phyloP scores from a whole-genome alignment of 73 alveolate genomes.

The Paramecium primaurelia region DNA sequence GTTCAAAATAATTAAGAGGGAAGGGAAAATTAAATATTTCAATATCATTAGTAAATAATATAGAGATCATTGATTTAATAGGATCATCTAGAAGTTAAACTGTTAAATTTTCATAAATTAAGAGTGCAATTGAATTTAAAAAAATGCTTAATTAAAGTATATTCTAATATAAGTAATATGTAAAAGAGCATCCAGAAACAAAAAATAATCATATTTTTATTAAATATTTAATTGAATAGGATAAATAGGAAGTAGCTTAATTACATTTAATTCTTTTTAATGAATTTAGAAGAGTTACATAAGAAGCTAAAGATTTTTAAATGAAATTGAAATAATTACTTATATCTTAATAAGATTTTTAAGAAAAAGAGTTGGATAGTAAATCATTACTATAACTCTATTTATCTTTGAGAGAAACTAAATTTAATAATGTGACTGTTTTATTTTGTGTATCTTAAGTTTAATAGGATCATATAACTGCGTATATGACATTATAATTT shows the following conservation, averaged over 20 bases:
- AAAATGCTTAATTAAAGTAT: background rate
- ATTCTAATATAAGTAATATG: background rate
- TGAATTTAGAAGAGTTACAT: background rate
- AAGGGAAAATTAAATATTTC: background rate
- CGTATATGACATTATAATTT: constrained; percentile 7
- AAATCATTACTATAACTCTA: background rate
- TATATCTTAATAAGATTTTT: background rate
- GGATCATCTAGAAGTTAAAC: background rate
- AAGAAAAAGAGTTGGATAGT: background rate
- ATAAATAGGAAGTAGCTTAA: background rate
- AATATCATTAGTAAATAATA: background rate
- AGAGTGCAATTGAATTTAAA: background rate
- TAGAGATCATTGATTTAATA: background rate
- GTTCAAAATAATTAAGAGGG: background rate
- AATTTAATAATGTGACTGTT: background rate
- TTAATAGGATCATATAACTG: background rate
- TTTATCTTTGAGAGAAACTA: background rate
- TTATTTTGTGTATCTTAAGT: constrained; percentile 15
- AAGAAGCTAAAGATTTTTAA: background rate
- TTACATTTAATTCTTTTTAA: background rate
- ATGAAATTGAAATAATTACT: background rate
- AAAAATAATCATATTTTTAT: background rate
- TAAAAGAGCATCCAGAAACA: background rate
- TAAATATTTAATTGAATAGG: background rate
- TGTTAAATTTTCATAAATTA: background rate